Evolutionary conservation across 2,329 filamentous ascomycete genomes (phyloP).

Genomic region (Fusarium fujikuroi): DNA sequence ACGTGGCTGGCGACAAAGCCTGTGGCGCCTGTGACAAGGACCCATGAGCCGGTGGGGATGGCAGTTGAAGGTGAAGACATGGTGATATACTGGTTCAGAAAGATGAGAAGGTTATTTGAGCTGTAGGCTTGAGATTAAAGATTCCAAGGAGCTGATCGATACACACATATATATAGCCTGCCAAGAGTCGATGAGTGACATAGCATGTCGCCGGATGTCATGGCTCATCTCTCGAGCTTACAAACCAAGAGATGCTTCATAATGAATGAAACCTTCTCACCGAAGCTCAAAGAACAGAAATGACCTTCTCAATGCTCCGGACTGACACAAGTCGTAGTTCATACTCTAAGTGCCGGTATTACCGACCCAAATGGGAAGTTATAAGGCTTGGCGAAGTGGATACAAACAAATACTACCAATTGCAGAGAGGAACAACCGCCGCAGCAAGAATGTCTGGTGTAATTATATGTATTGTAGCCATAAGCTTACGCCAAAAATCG

Average conservation of each 20-base stretch:
- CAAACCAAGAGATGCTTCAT: not conserved
- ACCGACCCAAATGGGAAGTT: not conserved
- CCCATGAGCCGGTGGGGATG: conserved; percentile 45
- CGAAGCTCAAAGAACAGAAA: not conserved
- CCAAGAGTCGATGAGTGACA: not conserved
- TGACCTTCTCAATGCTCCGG: not conserved
- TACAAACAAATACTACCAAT: not conserved
- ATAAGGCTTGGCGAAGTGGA: not conserved
- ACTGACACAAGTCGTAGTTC: not conserved
- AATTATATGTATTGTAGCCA: rapidly evolving
- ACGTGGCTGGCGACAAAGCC: conserved; percentile 58
- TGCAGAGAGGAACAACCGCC: rapidly evolving
- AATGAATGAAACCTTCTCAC: rapidly evolving
- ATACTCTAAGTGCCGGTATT: rapidly evolving
- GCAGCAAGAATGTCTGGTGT: no score
- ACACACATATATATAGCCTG: not conserved
- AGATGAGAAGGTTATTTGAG: no score
- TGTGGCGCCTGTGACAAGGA: conserved; percentile 60
- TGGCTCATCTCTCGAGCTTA: not conserved
- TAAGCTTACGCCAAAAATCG: no score
- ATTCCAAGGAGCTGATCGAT: not conserved
- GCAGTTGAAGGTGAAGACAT: not conserved
- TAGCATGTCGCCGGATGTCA: rapidly evolving
- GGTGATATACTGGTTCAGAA: rapidly evolving
- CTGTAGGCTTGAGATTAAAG: not conserved